These are phyloP conservation scores for Chrysopogon serrulatus DNA, from an alignment of 176 grass and related monocot genomes.

Conservation along the genomic window DNA sequence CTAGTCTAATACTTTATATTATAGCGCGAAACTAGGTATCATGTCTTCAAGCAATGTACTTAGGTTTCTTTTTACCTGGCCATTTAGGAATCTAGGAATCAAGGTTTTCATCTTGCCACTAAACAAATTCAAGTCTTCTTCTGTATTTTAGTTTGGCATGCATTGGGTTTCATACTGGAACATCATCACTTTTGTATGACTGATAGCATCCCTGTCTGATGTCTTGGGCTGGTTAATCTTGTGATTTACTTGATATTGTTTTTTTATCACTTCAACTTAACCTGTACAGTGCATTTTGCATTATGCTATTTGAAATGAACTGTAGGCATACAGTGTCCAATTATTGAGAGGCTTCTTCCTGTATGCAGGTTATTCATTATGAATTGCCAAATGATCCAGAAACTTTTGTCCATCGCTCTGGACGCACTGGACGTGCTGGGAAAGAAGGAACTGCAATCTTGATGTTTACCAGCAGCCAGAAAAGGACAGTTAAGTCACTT, in stretches of 20 bases:
- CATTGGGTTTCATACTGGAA: background rate
- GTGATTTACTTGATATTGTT: background rate
- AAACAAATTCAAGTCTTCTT: background rate
- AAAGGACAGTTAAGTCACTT: slow-evolving; percentile 90
- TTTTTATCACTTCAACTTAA: background rate
- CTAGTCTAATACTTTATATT: slow-evolving; percentile 12
- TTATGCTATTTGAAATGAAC: background rate
- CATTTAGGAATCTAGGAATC: slow-evolving; percentile 6
- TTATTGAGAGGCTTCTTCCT: slow-evolving; percentile 19
- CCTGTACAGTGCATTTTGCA: slow-evolving; percentile 5
- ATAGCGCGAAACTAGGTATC: background rate
- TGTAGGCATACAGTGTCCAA: background rate
- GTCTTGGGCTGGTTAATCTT: background rate
- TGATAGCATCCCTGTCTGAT: slow-evolving; percentile 9
- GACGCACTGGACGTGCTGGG: slow-evolving; percentile 94
- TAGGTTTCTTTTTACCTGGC: background rate
- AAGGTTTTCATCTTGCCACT: background rate
- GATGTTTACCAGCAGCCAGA: slow-evolving; percentile 94
- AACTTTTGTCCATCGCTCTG: slow-evolving; percentile 98
- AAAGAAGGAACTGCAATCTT: slow-evolving; percentile 91
- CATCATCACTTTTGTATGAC: background rate
- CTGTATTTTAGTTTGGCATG: background rate
- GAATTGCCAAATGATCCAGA: slow-evolving; percentile 96
- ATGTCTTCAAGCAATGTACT: background rate
- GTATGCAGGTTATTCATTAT: slow-evolving; percentile 88